Conservation (phyloP, 1,284 basidiomycete species). For the Irpex rosettiformis region DNA sequence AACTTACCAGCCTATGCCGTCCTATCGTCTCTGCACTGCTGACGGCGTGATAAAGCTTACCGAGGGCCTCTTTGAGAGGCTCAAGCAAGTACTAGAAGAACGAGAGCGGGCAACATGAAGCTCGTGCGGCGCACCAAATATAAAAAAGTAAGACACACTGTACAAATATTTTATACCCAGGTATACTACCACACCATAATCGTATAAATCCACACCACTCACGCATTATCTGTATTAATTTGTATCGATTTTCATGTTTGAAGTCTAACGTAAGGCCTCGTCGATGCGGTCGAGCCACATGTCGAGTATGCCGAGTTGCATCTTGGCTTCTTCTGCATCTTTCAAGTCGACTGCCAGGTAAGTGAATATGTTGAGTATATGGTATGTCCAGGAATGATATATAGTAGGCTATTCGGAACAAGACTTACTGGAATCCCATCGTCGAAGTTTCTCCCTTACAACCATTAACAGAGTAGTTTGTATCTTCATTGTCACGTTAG, state of each 20-base stretch:
- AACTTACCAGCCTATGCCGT: constrained; percentile 78
- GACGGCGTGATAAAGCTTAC: constrained; percentile 67
- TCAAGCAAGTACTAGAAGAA: constrained; percentile 35
- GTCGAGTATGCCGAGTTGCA: constrained; percentile 39
- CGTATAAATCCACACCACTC: background rate
- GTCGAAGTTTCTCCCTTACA: constrained; percentile 23
- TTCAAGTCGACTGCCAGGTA: constrained; percentile 1
- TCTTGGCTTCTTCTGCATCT: constrained; percentile 6
- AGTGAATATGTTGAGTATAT: background rate
- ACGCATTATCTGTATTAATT: background rate
- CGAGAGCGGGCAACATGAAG: constrained; percentile 1
- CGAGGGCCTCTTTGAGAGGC: constrained; percentile 49
- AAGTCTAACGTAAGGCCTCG: too few species aligned
- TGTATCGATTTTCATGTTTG: too few species aligned
- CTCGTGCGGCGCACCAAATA: background rate
- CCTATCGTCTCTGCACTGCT: constrained; percentile 70
- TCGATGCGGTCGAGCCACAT: constrained; percentile 43
- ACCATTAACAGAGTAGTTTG: constrained; percentile 27
- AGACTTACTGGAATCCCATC: constrained; percentile 26
- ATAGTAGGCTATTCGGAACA: background rate
- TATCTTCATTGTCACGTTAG: constrained; percentile 24
- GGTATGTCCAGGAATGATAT: constrained; percentile 24
- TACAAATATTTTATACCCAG: background rate
- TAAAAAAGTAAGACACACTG: background rate
- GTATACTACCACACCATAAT: background rate